Percentiles rank a stretch among this genome's conserved stretches.
Evolutionary conservation across 805 yeast species (phyloP).

Genomic region (Candida boidinii): DNA sequence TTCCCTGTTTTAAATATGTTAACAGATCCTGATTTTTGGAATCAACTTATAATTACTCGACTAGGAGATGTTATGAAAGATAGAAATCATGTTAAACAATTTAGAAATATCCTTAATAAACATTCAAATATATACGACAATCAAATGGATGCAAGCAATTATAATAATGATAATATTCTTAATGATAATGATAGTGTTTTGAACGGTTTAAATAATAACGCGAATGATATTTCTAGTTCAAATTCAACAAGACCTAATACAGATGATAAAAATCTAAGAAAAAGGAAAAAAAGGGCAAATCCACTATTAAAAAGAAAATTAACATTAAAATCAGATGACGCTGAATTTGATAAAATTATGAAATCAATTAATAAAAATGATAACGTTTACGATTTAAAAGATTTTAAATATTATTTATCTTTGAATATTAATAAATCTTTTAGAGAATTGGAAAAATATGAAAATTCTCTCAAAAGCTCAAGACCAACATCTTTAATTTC

Average conservation of each 20-base stretch:
- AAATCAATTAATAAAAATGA: slow-evolving; percentile 23
- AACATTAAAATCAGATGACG: slow-evolving; percentile 30
- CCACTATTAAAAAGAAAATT: slow-evolving; percentile 24
- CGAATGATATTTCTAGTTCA: neutral
- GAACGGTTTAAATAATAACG: no score
- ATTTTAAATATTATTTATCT: slow-evolving; percentile 36
- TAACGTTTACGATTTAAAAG: slow-evolving; percentile 36
- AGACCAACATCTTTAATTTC: no score
- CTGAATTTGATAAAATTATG: slow-evolving; percentile 32
- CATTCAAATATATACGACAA: no score
- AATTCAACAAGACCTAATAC: neutral
- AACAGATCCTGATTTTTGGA: slow-evolving; percentile 72
- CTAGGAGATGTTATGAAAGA: slow-evolving; percentile 64
- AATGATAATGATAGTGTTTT: slow-evolving; percentile 1
- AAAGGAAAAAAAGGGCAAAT: no score
- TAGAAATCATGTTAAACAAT: slow-evolving; percentile 61
- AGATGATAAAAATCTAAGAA: slow-evolving; percentile 1
- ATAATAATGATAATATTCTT: neutral
- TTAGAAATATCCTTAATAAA: slow-evolving; percentile 60
- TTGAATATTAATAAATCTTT: slow-evolving; percentile 36
- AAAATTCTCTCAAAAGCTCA: neutral
- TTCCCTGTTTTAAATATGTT: slow-evolving; percentile 42
- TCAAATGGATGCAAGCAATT: slow-evolving; percentile 6
- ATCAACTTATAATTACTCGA: slow-evolving; percentile 48
- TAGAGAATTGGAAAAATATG: slow-evolving; percentile 21